phyloP scores from a whole-genome alignment of 2,329 filamentous ascomycete genomes.

The Fusarium sterilihyphosum region DNA sequence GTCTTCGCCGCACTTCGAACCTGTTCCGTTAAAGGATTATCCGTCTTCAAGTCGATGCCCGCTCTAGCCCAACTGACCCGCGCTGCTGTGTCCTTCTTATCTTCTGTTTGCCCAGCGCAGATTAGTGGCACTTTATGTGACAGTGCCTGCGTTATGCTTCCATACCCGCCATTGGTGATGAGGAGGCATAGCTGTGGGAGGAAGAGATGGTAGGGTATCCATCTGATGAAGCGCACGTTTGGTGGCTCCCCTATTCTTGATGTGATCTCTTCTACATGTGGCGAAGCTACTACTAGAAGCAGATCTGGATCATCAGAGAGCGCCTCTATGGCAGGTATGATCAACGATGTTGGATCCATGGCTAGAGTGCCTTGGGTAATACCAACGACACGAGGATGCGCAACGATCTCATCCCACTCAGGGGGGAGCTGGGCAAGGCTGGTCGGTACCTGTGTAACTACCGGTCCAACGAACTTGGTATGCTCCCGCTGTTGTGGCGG shows the following conservation, averaged over 20 bases:
- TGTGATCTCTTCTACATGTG: conserved; percentile 42
- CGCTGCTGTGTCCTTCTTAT: conserved; percentile 51
- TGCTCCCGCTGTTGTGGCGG: conserved; percentile 25
- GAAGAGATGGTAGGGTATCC: conserved; percentile 50
- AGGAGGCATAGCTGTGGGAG: conserved; percentile 48
- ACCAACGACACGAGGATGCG: conserved; percentile 45
- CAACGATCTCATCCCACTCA: conserved; percentile 47
- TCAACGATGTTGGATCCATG: conserved; percentile 50
- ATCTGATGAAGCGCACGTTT: conserved; percentile 47
- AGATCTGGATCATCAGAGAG: conserved; percentile 42
- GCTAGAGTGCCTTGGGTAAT: conserved; percentile 53
- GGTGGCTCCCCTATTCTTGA: conserved; percentile 24
- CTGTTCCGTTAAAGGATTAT: conserved; percentile 43
- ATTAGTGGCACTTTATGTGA: conserved; percentile 49
- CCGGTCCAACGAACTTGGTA: conserved; percentile 48
- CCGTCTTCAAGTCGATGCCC: conserved; percentile 51
- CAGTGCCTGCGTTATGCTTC: conserved; percentile 50
- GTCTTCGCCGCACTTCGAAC: conserved; percentile 39
- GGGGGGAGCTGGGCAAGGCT: conserved; percentile 38
- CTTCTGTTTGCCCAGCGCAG: conserved; percentile 50
- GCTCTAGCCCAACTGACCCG: conserved; percentile 46
- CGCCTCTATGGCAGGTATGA: conserved; percentile 51
- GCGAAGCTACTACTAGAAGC: conserved; percentile 49
- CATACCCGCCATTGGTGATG: conserved; percentile 52
- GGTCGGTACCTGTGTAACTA: conserved; percentile 41